These are phyloP conservation scores for Ashbya aceris DNA, from an alignment of 1,139 yeast genomes.

Conservation along the genomic window DNA sequence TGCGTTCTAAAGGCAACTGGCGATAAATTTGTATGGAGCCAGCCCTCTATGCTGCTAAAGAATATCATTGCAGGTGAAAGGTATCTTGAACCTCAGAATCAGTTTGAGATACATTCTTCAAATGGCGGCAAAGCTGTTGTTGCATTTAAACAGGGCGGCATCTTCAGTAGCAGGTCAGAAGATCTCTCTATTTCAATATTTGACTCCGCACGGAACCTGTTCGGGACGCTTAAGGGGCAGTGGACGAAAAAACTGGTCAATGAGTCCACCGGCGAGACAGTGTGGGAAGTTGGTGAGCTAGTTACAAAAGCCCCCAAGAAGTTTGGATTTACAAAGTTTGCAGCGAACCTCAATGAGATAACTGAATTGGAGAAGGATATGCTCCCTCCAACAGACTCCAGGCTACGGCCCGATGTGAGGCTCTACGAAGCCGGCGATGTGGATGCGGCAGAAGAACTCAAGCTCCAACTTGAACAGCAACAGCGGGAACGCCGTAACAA, in stretches of 20 bases:
- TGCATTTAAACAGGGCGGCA: slow-evolving; percentile 58
- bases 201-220: slow-evolving; percentile 30
- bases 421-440: slow-evolving; percentile 61
- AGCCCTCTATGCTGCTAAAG: slow-evolving; percentile 74
- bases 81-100: slow-evolving; percentile 79
- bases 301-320: slow-evolving; percentile 51
- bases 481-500: slow-evolving; percentile 72
- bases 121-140: slow-evolving; percentile 60
- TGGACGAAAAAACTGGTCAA: slow-evolving; percentile 26
- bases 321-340: slow-evolving; percentile 79
- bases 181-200: slow-evolving; percentile 52
- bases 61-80: slow-evolving; percentile 92
- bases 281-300: slow-evolving; percentile 35
- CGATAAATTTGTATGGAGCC: slow-evolving; percentile 68
- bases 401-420: slow-evolving; percentile 78
- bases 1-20: slow-evolving; percentile 52
- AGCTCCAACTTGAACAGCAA: slow-evolving; percentile 60
- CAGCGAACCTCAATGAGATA: slow-evolving; percentile 72
- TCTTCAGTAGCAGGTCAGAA: slow-evolving; percentile 87
- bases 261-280: slow-evolving; percentile 30
- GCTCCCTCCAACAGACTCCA: slow-evolving; percentile 80
- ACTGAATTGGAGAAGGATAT: slow-evolving; percentile 55
- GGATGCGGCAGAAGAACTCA: slow-evolving; percentile 60
- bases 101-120: slow-evolving; percentile 58
- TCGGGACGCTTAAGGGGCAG: slow-evolving; percentile 22